phyloP scores from a whole-genome alignment of 2,329 filamentous ascomycete species.

The Sarocladiaceae sp. region DNA sequence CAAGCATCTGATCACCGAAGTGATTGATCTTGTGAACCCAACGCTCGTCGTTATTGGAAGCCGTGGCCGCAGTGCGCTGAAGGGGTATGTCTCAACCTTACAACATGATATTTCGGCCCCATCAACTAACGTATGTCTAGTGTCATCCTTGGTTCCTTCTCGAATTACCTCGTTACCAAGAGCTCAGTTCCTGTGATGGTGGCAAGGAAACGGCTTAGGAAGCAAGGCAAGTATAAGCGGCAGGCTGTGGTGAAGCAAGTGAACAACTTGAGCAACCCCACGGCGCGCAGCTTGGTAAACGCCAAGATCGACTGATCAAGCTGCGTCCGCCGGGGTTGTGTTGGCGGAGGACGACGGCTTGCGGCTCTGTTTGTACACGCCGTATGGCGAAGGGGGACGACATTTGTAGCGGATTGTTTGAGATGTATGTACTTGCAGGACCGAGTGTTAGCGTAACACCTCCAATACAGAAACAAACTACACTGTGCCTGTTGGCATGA shows the following conservation, averaged over 20 bases:
- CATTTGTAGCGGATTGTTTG: too few species aligned
- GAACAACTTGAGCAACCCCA: slow-evolving; percentile 75
- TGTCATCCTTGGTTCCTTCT: slow-evolving; percentile 92
- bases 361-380: too few species aligned
- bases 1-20: slow-evolving; percentile 92
- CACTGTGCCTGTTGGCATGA: too few species aligned
- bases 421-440: too few species aligned
- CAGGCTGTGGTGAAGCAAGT: slow-evolving; percentile 60
- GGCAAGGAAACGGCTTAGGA: slow-evolving; percentile 81
- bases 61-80: slow-evolving; percentile 83
- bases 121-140: slow-evolving; percentile 38
- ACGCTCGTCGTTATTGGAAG: slow-evolving; percentile 93
- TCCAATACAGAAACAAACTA: too few species aligned
- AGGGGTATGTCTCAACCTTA: slow-evolving; percentile 61
- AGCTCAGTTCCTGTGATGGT: slow-evolving; percentile 98
- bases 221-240: slow-evolving; percentile 77
- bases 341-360: too few species aligned
- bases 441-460: too few species aligned
- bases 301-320: slow-evolving; percentile 70
- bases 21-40: slow-evolving; percentile 89
- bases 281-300: slow-evolving; percentile 60
- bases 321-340: too few species aligned
- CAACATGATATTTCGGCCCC: not conserved
- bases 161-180: slow-evolving; percentile 95
- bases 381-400: too few species aligned